Evolutionary conservation across 2,329 filamentous ascomycete species (phyloP), one percentile per base, ranked within the genome.

Genomic region (Cytospora schulzeri): DNA sequence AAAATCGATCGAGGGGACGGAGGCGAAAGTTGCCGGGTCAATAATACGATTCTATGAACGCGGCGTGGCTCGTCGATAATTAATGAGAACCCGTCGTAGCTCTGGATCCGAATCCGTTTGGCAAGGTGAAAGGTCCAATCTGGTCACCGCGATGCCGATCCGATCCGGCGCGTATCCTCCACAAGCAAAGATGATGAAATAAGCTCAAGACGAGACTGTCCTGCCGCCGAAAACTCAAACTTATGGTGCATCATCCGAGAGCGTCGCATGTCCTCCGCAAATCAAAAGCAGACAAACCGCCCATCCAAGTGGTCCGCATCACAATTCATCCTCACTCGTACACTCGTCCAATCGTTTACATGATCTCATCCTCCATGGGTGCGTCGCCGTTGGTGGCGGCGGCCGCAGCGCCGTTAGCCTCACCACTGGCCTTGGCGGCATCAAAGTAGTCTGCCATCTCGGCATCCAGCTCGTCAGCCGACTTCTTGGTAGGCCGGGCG

Each of bases 401-500:
- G n/a, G n/a, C n/a, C n/a, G n/a, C 66, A 79, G n/a, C 38, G 38
- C 38, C 38, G 15, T 19, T 41, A 60, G 77, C 80, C 69, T 81
- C 81, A 60, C 76, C 80, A 69, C 79, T 74, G 38, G 72, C 71
- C 66, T 78, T 76, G 50, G 77, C 77, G 31, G 77, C 72, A 60
- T 83, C 87, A 75, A 96, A 98, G 81, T 99, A 99, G 77, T 98
- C 95, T 24, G 88, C 89, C 95, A 99, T 99, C 77, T 99, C 95
- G 5, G 92, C 93, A 76, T 99, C 95, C 29, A 99, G 88, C 80
- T 99, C 93, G 76, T 97, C 94, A 1, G 90, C 88, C 0, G 93
- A 96, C 91, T 98, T 98, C 81, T 96, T 83, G 73, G 88, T 80
- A 70, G 90, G 83, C 72, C 90, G 86, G 69, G 84, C 81, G 73